These are phyloP conservation scores for Podospora didyma DNA, from an alignment of 495 filamentous ascomycete species.

Conservation along the genomic window DNA sequence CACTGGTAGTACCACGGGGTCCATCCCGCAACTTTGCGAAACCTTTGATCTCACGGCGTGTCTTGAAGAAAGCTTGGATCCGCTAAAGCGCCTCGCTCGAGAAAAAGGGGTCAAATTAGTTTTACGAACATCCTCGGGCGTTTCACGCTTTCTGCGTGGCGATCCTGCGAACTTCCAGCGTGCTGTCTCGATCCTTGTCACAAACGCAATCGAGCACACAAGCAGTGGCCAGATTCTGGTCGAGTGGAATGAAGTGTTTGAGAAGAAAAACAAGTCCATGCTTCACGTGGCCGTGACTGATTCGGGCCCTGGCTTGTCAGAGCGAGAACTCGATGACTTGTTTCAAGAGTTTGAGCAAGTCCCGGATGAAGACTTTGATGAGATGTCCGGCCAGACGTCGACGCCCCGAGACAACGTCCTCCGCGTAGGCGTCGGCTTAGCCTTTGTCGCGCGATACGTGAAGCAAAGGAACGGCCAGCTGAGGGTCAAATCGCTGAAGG, in stretches of 20 bases:
- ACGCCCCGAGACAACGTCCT: slow-evolving; percentile 9
- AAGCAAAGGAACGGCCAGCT: slow-evolving; percentile 22
- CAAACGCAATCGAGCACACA: slow-evolving; percentile 77
- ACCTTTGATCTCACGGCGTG: slow-evolving; percentile 62
- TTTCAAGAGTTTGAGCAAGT: slow-evolving; percentile 81
- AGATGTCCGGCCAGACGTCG: slow-evolving; percentile 18
- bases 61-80: slow-evolving; percentile 62
- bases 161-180: slow-evolving; percentile 69
- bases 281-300: slow-evolving; percentile 68
- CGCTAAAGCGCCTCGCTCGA: slow-evolving; percentile 61
- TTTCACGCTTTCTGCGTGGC: slow-evolving; percentile 61
- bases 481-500: slow-evolving; percentile 15
- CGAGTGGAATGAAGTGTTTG: slow-evolving; percentile 49
- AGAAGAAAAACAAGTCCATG: slow-evolving; percentile 35
- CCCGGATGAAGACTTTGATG: slow-evolving; percentile 52
- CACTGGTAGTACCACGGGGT: slow-evolving; percentile 73
- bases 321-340: slow-evolving; percentile 60
- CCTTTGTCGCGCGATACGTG: slow-evolving; percentile 19
- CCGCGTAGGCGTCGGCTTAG: slow-evolving; percentile 20
- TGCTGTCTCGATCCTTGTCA: slow-evolving; percentile 66
- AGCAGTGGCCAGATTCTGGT: slow-evolving; percentile 56
- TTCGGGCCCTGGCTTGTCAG: slow-evolving; percentile 66
- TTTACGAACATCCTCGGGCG: slow-evolving; percentile 50
- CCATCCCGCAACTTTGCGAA: slow-evolving; percentile 66
- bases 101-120: slow-evolving; percentile 65